These are phyloP conservation scores for Solanum corneliomulleri DNA, from an alignment of 257 asterid species.

Conservation along the genomic window DNA sequence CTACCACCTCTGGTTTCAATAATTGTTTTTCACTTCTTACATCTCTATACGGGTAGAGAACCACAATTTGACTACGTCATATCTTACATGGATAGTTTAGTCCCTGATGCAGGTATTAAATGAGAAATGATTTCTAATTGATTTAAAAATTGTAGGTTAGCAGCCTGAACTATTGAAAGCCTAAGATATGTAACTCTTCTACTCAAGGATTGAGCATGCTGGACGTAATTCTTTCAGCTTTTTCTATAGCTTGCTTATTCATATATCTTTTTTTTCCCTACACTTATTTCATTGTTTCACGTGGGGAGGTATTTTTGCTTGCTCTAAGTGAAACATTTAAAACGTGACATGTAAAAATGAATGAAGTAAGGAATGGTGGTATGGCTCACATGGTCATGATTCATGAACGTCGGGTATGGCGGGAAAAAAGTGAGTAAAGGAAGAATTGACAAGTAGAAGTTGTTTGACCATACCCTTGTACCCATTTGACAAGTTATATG, in stretches of 20 bases:
- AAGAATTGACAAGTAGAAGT: not conserved
- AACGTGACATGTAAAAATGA: no score
- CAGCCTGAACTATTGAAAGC: not conserved
- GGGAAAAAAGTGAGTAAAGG: not conserved
- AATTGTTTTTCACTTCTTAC: not conserved
- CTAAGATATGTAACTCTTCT: slow-evolving; percentile 33
- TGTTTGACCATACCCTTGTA: not conserved
- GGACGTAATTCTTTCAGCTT: not conserved
- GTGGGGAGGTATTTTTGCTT: not conserved
- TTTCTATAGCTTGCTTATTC: not conserved
- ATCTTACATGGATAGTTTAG: not conserved
- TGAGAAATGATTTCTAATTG: not conserved
- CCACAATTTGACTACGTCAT: not conserved
- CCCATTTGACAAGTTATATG: not conserved
- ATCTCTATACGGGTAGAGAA: not conserved
- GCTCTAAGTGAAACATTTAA: not conserved
- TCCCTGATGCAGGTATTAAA: not conserved
- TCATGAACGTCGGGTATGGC: not conserved
- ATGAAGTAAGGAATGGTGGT: not conserved
- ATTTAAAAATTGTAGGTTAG: not conserved
- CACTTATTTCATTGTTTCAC: not conserved
- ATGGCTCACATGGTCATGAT: not conserved
- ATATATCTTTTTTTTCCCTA: not conserved
- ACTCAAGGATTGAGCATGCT: not conserved
- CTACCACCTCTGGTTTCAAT: not conserved